These are phyloP conservation scores for Cinnamomum chago DNA, from an alignment of 164 flowering plant species.

Conservation along the genomic window DNA sequence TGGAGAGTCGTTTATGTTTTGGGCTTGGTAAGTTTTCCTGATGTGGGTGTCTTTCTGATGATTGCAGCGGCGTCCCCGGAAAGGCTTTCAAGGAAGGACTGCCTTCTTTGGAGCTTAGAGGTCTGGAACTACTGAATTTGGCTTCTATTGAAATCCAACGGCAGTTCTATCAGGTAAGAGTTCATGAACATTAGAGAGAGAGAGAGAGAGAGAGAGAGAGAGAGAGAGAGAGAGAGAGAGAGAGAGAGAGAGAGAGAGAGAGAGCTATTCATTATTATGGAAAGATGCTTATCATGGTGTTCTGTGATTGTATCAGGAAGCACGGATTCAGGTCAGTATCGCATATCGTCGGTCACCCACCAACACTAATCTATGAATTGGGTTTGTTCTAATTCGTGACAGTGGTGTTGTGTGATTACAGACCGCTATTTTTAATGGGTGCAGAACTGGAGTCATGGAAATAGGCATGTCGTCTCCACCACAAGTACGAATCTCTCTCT, in stretches of 20 bases:
- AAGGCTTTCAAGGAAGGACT: slow-evolving; percentile 43
- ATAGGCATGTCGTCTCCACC: slow-evolving; percentile 43
- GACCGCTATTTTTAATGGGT: slow-evolving; percentile 65
- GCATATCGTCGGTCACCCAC: not conserved
- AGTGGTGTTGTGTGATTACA: slow-evolving; percentile 14
- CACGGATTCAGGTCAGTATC: slow-evolving; percentile 61
- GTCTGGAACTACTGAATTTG: slow-evolving; percentile 33
- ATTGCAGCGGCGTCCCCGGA: slow-evolving; percentile 59
- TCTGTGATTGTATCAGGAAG: slow-evolving; percentile 47
- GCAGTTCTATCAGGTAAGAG: slow-evolving; percentile 66
- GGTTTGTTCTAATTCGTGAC: not conserved
- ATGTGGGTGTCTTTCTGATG: not conserved
- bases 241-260: no score
- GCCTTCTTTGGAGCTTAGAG: slow-evolving; percentile 49
- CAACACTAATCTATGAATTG: not conserved
- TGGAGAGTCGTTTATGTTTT: not conserved
- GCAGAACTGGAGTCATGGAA: slow-evolving; percentile 71
- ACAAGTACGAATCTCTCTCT: slow-evolving; percentile 28
- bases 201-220: not conserved
- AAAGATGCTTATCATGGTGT: slow-evolving; percentile 7
- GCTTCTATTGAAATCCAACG: slow-evolving; percentile 40
- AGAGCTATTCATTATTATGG: not conserved
- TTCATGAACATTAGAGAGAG: not conserved
- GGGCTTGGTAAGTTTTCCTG: not conserved
- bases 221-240: not conserved